phyloP scores from a whole-genome alignment of 2,329 filamentous ascomycete species.

The Colletotrichum neosansevieriae region DNA sequence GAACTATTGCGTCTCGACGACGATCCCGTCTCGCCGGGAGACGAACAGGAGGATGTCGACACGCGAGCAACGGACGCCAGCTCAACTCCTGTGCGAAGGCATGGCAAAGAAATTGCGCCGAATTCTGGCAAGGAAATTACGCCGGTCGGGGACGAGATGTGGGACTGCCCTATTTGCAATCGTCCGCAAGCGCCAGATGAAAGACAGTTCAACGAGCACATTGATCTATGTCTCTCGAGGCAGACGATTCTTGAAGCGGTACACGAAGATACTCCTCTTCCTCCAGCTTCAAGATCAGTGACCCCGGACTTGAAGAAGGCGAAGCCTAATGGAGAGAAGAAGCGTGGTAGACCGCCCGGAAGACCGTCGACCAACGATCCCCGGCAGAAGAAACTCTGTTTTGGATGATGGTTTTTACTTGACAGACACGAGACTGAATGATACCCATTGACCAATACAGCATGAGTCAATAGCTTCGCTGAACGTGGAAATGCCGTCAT shows the following conservation, averaged over 20 bases:
- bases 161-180: constrained; percentile 91
- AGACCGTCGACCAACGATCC: constrained; percentile 53
- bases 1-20: constrained; percentile 58
- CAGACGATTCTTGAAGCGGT: constrained; percentile 88
- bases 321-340: constrained; percentile 50
- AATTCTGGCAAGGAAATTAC: constrained; percentile 53
- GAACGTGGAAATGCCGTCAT: not conserved
- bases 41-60: constrained; percentile 64
- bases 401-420: constrained; percentile 52
- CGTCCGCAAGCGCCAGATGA: constrained; percentile 82
- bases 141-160: constrained; percentile 64
- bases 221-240: constrained; percentile 89
- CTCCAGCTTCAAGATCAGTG: constrained; percentile 38
- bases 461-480: not conserved
- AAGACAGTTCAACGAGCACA: constrained; percentile 86
- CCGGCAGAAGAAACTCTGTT: constrained; percentile 65
- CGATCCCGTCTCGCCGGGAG: constrained; percentile 7
- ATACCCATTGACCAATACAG: constrained; percentile 25
- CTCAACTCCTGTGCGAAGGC: constrained; percentile 48
- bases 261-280: constrained; percentile 60
- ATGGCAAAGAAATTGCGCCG: constrained; percentile 65
- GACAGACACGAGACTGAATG: constrained; percentile 13
- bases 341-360: constrained; percentile 52
- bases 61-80: constrained; percentile 69
- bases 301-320: constrained; percentile 54